Conservation (phyloP, 805 yeast genomes). For the Lipomyces starkeyi region DNA sequence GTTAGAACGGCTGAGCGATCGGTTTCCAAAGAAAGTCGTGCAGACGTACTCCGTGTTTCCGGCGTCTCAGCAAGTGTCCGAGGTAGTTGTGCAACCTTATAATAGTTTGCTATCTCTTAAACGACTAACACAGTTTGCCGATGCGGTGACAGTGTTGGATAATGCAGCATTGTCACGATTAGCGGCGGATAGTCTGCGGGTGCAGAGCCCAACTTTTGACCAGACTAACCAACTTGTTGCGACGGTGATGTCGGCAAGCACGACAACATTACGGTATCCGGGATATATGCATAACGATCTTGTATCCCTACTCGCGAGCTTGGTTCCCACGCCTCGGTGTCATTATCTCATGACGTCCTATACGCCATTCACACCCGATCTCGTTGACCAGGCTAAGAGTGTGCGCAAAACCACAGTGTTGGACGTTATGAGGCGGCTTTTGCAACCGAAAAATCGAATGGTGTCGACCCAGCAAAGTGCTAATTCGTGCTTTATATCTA, state of each 20-base stretch:
- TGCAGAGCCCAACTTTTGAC: slow-evolving; percentile 66
- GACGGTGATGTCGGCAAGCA: slow-evolving; percentile 79
- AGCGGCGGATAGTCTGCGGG: slow-evolving; percentile 66
- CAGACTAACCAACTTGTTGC: slow-evolving; percentile 87
- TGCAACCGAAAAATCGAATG: slow-evolving; percentile 80
- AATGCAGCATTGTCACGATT: slow-evolving; percentile 80
- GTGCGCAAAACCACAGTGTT: slow-evolving; percentile 76
- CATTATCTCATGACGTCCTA: slow-evolving; percentile 77
- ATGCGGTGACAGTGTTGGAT: slow-evolving; percentile 87
- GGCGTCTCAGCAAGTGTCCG: slow-evolving; percentile 76
- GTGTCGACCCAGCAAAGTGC: slow-evolving; percentile 56
- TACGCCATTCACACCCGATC: slow-evolving; percentile 77
- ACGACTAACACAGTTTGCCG: slow-evolving; percentile 82
- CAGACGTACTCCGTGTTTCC: slow-evolving; percentile 91
- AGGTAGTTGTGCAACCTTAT: slow-evolving; percentile 98
- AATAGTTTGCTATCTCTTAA: slow-evolving; percentile 83
- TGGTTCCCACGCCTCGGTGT: slow-evolving; percentile 84
- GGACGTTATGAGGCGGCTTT: slow-evolving; percentile 81
- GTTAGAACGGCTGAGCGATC: slow-evolving; percentile 77
- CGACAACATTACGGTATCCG: slow-evolving; percentile 90
- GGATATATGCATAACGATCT: slow-evolving; percentile 87
- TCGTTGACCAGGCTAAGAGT: slow-evolving; percentile 62
- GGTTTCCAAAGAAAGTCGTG: slow-evolving; percentile 79
- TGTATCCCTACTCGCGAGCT: slow-evolving; percentile 77
- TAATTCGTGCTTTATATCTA: slow-evolving; percentile 64